These are phyloP conservation scores for Lolium multiflorum DNA, from an alignment of 176 grass and related monocot species.

Conservation along the genomic window DNA sequence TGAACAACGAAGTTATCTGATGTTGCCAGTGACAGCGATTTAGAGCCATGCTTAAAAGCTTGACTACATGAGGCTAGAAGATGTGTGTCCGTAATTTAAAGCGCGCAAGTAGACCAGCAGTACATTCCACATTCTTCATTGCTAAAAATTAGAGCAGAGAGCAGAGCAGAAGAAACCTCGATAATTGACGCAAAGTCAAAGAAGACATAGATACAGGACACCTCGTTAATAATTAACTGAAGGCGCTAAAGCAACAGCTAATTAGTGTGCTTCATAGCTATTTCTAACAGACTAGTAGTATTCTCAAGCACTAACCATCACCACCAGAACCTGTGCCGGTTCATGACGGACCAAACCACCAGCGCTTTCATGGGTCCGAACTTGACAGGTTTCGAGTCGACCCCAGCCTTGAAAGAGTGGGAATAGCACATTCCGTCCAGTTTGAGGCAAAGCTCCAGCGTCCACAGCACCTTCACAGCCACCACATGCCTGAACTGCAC, in stretches of 20 bases:
- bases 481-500: background rate
- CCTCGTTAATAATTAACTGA: too few relatives aligned
- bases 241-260: too few relatives aligned
- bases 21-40: too few relatives aligned
- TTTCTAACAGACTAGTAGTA: background rate
- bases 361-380: background rate
- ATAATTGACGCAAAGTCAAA: background rate
- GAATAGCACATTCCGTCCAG: background rate
- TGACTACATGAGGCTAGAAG: too few relatives aligned
- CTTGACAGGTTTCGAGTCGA: background rate
- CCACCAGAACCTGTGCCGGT: background rate
- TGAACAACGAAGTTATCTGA: too few relatives aligned
- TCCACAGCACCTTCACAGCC: background rate
- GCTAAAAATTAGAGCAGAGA: background rate
- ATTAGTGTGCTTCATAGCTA: background rate
- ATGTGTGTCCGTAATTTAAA: too few relatives aligned
- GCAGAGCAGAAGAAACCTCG: too few relatives aligned
- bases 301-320: too few relatives aligned
- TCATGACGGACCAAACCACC: constrained; percentile 8
- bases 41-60: too few relatives aligned
- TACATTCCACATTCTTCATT: background rate
- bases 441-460: background rate
- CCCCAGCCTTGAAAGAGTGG: background rate
- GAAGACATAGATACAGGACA: background rate
- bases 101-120: background rate